Base-by-base conservation (phyloP, 2,329 filamentous ascomycete genomes). In the Aspergillus terreus region DNA sequence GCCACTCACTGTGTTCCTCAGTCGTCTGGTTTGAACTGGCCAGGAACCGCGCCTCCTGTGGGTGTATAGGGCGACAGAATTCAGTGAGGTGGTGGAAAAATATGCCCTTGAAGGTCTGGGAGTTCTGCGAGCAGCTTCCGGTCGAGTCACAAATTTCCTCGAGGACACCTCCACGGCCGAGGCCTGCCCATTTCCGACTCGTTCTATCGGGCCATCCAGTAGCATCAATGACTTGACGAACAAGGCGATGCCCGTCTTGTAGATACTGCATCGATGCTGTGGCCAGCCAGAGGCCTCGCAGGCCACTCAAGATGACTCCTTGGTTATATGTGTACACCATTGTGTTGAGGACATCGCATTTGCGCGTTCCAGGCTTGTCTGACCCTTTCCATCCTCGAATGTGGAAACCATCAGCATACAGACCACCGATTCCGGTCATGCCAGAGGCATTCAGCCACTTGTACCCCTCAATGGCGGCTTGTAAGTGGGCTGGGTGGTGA, bases 291-390 rank as follows among this genome's bases (percentile, higher is more conserved):
- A 96, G 78, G 1, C 86, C 88, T 32, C 89, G 82, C 50, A 90
- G 82, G 11, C 90, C 92, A 4, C 88, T 91, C 19, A 96, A 80
- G 1, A 97, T 64, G 4, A 96, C 90, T 19, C 92, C 92, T 70
- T 97, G 92, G 71, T 97, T 97, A 75, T 97, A 96, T 0, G 91
- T 95, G 71, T 92, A 96, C 7, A 96, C 87, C 85, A 91, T 92
- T 60, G 92, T 84, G 69, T 96, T 89, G 45, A 91, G 82, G 46
- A 82, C 69, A 65, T 96, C 89, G 68, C 92, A 96, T 56, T 82
- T 78, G 0, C 82, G 85, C 50, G 88, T 90, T 46, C 85, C 83
- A 23, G 78, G 79, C 53, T 79, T 79, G 6, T 75, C 72, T 51
- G 83, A 80, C 23, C 76, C 73, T 30, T 72, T 66, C 72, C 79